These are phyloP conservation scores for Nemania diffusa DNA, from an alignment of 2,329 filamentous ascomycete species.

Conservation along the genomic window DNA sequence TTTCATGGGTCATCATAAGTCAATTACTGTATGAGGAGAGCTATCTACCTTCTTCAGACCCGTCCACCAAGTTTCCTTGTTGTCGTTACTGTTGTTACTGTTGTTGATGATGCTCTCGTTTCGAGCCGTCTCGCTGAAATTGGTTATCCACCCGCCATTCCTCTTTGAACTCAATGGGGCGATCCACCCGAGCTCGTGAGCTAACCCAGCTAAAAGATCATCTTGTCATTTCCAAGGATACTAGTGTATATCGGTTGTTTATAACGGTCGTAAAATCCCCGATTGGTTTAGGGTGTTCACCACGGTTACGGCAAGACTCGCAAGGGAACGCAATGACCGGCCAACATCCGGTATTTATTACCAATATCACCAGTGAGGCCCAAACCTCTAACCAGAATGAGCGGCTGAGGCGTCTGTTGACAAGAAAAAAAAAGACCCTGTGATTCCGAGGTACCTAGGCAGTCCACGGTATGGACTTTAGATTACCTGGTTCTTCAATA, in stretches of 20 bases:
- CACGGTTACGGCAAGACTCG: slow-evolving; percentile 11
- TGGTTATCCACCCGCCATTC: slow-evolving; percentile 26
- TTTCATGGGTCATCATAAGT: not conserved
- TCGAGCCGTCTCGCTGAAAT: slow-evolving; percentile 24
- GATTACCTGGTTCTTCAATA: slow-evolving; percentile 18
- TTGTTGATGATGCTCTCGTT: not conserved
- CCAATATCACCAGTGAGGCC: not conserved
- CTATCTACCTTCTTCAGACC: not conserved
- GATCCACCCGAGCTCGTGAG: slow-evolving; percentile 16
- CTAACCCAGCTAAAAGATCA: not conserved
- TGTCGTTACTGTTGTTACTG: not conserved
- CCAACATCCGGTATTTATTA: not conserved
- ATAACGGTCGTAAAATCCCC: slow-evolving; percentile 32
- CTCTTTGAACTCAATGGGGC: slow-evolving; percentile 23
- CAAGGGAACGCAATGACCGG: not conserved
- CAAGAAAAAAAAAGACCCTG: not conserved
- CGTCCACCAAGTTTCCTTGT: not conserved
- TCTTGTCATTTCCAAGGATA: slow-evolving; percentile 23
- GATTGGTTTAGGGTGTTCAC: slow-evolving; percentile 30
- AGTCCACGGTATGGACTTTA: not conserved
- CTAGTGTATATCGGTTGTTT: slow-evolving; percentile 23
- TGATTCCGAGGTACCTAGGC: not conserved
- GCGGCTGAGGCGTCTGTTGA: slow-evolving; percentile 6
- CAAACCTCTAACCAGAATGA: not conserved
- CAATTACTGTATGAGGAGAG: not conserved